These are phyloP conservation scores for Solanum verrucosum DNA, from an alignment of 257 asterid genomes.

Conservation along the genomic window DNA sequence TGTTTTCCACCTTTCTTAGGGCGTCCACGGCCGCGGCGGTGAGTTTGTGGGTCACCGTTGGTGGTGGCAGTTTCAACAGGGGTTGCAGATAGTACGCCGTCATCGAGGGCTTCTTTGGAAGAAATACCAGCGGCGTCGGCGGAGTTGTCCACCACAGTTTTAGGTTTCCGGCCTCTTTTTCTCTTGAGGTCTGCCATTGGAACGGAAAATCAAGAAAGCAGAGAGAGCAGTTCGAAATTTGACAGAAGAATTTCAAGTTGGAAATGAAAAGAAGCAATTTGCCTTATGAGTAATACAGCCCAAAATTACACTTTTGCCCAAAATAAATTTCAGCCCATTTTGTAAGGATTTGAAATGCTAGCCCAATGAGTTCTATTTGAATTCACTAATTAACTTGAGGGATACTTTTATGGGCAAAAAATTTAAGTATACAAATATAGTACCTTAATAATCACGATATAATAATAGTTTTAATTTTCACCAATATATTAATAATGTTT, in stretches of 20 bases:
- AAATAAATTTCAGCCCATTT: no score
- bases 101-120: background rate
- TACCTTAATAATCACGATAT: no score
- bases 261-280: background rate
- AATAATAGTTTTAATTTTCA: no score
- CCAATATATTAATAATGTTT: no score
- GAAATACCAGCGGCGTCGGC: background rate
- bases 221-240: background rate
- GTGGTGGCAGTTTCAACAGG: background rate
- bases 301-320: no score
- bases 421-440: no score
- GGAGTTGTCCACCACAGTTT: background rate
- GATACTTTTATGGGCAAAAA: no score
- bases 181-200: conserved; percentile 5
- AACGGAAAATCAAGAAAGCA: background rate
- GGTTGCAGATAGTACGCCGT: background rate
- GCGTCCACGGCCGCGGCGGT: conserved; percentile 5
- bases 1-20: background rate
- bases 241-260: background rate
- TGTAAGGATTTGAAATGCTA: no score
- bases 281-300: background rate
- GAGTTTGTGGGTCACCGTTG: background rate
- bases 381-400: no score
- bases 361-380: no score
- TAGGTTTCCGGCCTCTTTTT: conserved; percentile 19